Evolutionary conservation across 2,329 filamentous ascomycete species (phyloP), one percentile per base, ranked within the genome.

Genomic region (Cercospora beticola): DNA sequence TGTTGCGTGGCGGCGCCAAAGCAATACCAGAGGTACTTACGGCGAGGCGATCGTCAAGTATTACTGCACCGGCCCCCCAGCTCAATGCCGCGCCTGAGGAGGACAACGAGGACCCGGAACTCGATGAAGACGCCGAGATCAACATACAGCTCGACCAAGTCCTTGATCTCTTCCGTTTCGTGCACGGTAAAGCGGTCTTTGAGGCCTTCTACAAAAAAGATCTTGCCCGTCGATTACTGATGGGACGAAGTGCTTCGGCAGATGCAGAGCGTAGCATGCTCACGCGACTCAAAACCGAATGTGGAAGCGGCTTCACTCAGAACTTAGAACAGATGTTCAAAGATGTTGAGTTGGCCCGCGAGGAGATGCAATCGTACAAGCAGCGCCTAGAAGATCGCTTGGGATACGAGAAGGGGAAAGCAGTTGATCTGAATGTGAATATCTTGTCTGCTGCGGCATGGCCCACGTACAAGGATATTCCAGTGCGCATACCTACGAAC

Each of bases 281-380:
- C 59, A 86, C 92, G 28, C 92, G 96, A 73, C 85, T 99, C 30
- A 94, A 95, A 81, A 91, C 89, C 82, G 95, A 99, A 83, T 99
- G 95, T 77, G 95, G 95, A 46, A 91, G 92, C 14, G 92, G 88
- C 74, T 98, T 99, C 78, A 99, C 95, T 0, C 94, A 97, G 78
- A 99, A 99, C 76, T 85, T 99, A 0, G 96, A 99, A 81, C 92
- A 94, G 71, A 99, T 99, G 95, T 99, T 99, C 84, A 97, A 97
- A 79, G 95, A 99, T 76, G 93, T 98, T 79, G 94, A 97, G 77
- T 86, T 97, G 21, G 92, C 92, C 12, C 91, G 91, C 69, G 95
- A 98, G 75, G 94, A 98, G 78, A 97, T 98, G 90, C 82, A 86
- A n/a, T 88, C 91, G 0, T 99, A 97, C 82, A 95, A 91, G 79